A percentile compares a stretch with the other conserved stretches of the same genome.
Conservation (phyloP, 345 rosid species). For the Gossypium herbaceum region DNA sequence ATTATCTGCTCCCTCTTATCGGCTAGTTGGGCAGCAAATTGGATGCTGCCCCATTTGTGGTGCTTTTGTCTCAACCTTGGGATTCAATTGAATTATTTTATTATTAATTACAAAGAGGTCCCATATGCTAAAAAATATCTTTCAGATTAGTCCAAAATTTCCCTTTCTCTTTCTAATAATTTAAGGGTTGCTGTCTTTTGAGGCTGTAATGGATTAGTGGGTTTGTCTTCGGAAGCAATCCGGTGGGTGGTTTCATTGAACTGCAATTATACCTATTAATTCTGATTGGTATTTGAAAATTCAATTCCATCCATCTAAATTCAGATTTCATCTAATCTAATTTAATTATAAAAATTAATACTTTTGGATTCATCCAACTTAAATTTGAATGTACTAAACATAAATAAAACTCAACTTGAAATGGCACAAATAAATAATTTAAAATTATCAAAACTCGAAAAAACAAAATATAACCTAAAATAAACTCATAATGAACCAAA, state of each 20-base stretch:
- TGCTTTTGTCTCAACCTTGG: neutral
- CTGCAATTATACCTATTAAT: too few relatives aligned
- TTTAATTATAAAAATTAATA: too few relatives aligned
- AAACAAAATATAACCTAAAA: too few relatives aligned
- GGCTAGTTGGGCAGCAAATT: neutral
- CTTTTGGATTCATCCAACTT: too few relatives aligned
- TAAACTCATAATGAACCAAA: too few relatives aligned
- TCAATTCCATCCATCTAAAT: too few relatives aligned
- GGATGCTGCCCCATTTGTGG: neutral
- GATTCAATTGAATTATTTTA: neutral
- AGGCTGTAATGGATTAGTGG: neutral
- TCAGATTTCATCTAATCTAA: too few relatives aligned
- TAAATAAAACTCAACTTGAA: too few relatives aligned
- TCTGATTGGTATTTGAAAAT: too few relatives aligned
- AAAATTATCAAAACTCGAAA: too few relatives aligned
- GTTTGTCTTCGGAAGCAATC: neutral
- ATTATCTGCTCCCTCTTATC: neutral
- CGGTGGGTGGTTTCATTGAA: neutral
- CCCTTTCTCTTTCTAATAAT: neutral
- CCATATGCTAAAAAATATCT: neutral
- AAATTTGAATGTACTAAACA: too few relatives aligned
- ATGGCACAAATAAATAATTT: too few relatives aligned
- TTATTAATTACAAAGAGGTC: neutral
- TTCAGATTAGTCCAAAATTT: neutral
- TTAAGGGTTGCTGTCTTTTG: neutral